These are phyloP conservation scores for Fusarium sp. DNA, from an alignment of 2,329 filamentous ascomycete genomes.

Conservation along the genomic window DNA sequence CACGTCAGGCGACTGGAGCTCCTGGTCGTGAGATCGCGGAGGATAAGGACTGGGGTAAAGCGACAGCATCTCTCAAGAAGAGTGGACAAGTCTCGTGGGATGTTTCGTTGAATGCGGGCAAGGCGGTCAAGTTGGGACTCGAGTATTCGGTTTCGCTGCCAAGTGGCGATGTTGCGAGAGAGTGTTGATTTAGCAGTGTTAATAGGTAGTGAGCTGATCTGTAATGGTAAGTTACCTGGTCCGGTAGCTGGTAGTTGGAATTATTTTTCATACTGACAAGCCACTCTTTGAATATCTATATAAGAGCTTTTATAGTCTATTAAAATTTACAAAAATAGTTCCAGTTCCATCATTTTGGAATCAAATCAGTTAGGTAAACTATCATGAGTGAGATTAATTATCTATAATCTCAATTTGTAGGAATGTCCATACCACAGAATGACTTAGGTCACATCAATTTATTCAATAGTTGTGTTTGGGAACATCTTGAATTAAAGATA, in stretches of 20 bases:
- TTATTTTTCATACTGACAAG: background rate
- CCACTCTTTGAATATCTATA: too few relatives aligned
- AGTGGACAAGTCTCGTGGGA: conserved; percentile 69
- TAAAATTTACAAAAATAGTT: too few relatives aligned
- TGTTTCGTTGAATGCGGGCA: conserved; percentile 67
- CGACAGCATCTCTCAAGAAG: conserved; percentile 64
- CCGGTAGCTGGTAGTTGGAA: background rate
- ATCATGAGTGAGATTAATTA: too few relatives aligned
- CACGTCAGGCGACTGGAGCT: conserved; percentile 51
- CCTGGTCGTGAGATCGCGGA: conserved; percentile 46
- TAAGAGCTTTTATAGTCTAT: too few relatives aligned
- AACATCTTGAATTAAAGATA: background rate
- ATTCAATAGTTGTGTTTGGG: background rate
- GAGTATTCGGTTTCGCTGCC: conserved; percentile 72
- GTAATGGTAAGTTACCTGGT: background rate
- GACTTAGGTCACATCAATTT: too few relatives aligned
- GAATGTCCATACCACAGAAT: too few relatives aligned
- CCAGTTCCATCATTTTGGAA: too few relatives aligned
- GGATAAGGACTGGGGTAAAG: conserved; percentile 63
- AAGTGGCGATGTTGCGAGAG: conserved; percentile 53
- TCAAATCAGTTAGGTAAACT: too few relatives aligned
- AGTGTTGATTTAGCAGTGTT: conserved; percentile 29
- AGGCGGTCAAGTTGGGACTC: conserved; percentile 65
- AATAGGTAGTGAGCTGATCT: background rate
- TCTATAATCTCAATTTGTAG: too few relatives aligned